These are phyloP conservation scores for Heterobasidion occidentale DNA, from an alignment of 1,284 basidiomycete species.

Conservation along the genomic window DNA sequence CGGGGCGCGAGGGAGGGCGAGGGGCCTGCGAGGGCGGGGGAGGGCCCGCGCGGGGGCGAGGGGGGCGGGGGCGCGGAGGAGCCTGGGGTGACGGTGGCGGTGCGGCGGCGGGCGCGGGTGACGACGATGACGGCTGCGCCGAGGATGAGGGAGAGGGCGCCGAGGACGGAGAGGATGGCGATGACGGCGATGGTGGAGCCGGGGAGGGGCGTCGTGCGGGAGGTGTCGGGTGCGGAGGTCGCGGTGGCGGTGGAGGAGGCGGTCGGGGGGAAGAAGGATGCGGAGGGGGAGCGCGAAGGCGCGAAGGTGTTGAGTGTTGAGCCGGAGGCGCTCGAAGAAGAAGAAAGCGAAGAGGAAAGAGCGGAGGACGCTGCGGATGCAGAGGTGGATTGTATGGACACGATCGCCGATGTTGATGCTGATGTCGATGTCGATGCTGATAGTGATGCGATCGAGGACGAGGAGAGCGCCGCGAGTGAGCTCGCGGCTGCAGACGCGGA, in stretches of 20 bases:
- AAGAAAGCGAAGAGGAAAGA: background rate
- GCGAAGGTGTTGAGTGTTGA: background rate
- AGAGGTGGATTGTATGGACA: background rate
- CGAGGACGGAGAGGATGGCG: conserved; percentile 6
- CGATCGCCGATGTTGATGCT: too few species aligned
- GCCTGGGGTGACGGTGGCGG: background rate
- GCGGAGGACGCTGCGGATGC: background rate
- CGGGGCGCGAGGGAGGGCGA: too few species aligned
- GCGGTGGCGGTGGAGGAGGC: background rate
- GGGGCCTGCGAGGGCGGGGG: too few species aligned
- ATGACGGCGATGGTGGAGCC: conserved; percentile 1
- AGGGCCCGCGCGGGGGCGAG: background rate
- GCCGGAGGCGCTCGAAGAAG: background rate
- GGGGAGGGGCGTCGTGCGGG: background rate
- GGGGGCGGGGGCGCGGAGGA: background rate
- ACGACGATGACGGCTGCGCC: conserved; percentile 2
- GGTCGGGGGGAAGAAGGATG: background rate
- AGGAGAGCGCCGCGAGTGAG: too few species aligned
- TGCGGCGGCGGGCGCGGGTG: background rate
- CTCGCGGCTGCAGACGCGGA: too few species aligned
- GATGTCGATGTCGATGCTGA: too few species aligned
- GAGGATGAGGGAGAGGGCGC: conserved; percentile 1
- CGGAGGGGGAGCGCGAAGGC: too few species aligned
- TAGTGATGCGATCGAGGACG: too few species aligned
- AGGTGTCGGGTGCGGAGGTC: background rate